Evolutionary conservation across 805 yeast genomes (phyloP).

Genomic region (Lipomyces kockii): DNA sequence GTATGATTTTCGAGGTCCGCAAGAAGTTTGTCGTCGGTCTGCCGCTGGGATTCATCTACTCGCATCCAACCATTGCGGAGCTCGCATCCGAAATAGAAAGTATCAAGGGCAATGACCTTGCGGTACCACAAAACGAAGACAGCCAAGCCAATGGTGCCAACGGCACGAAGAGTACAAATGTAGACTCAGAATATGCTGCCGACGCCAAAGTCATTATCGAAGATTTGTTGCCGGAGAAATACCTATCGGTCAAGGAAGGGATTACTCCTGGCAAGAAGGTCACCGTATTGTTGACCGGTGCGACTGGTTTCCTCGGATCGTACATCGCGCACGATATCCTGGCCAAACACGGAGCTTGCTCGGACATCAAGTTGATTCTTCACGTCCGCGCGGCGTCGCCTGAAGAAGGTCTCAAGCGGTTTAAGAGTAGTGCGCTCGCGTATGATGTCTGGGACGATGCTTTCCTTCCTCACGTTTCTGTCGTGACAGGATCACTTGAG

Average conservation of each 20-base stretch:
- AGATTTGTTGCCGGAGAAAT: conserved; percentile 49
- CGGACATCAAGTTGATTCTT: conserved; percentile 68
- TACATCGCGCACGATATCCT: conserved; percentile 81
- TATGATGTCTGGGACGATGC: conserved; percentile 79
- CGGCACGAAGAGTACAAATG: background rate
- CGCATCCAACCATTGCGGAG: conserved; percentile 78
- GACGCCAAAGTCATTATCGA: conserved; percentile 68
- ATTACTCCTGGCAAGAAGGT: conserved; percentile 47
- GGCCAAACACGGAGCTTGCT: conserved; percentile 41
- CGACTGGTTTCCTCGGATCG: conserved; percentile 95
- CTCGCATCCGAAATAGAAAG: conserved; percentile 76
- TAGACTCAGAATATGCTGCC: conserved; percentile 58
- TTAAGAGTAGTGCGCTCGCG: conserved; percentile 72
- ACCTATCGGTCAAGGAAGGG: conserved; percentile 54
- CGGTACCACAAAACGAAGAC: conserved; percentile 3
- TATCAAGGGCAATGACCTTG: conserved; percentile 55
- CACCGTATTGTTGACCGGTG: conserved; percentile 88
- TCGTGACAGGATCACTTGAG: conserved; percentile 83
- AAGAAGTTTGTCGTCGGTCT: conserved; percentile 76
- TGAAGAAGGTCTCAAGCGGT: conserved; percentile 73
- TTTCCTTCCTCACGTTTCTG: conserved; percentile 62
- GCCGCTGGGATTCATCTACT: conserved; percentile 89
- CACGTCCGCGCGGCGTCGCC: conserved; percentile 86
- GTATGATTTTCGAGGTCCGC: conserved; percentile 92
- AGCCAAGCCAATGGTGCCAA: background rate